Conservation (phyloP, 1,284 basidiomycete species). For the Somion occarium region DNA sequence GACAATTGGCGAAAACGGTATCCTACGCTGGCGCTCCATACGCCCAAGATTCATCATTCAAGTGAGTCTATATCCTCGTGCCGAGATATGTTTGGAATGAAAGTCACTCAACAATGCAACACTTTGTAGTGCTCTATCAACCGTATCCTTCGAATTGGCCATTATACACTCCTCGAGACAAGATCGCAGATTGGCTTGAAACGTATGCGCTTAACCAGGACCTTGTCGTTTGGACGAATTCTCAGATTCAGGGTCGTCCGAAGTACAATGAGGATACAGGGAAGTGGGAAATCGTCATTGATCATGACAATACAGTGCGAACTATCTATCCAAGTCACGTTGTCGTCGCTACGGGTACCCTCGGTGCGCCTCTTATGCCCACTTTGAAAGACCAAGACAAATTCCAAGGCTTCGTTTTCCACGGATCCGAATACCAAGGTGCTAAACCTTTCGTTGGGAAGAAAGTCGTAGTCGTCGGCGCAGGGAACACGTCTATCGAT, state of each 20-base stretch:
- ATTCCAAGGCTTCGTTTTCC: slow-evolving; percentile 39
- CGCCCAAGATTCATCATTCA: slow-evolving; percentile 28
- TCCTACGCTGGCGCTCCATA: slow-evolving; percentile 50
- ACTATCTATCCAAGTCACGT: slow-evolving; percentile 48
- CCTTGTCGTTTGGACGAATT: slow-evolving; percentile 58
- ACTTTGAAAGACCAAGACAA: slow-evolving; percentile 32
- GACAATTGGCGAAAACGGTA: slow-evolving; percentile 52
- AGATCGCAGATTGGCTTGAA: slow-evolving; percentile 62
- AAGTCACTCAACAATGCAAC: too few species aligned
- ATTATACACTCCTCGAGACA: slow-evolving; percentile 24
- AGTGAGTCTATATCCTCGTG: slow-evolving; percentile 25
- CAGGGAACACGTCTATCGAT: slow-evolving; percentile 42
- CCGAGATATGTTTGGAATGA: too few species aligned
- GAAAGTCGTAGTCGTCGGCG: slow-evolving; percentile 47
- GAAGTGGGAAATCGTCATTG: slow-evolving; percentile 48
- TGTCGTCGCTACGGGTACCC: slow-evolving; percentile 55
- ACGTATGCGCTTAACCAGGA: slow-evolving; percentile 57
- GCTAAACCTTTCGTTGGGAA: slow-evolving; percentile 40
- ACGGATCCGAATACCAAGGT: slow-evolving; percentile 36
- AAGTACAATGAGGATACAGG: slow-evolving; percentile 33
- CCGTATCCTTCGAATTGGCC: slow-evolving; percentile 29
- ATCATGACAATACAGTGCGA: slow-evolving; percentile 34
- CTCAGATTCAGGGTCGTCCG: slow-evolving; percentile 33
- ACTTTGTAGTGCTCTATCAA: slow-evolving; percentile 31
- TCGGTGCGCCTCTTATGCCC: slow-evolving; percentile 41